These are phyloP conservation scores for Fraxinus xanthoxyloides DNA, from an alignment of 305 asterid genomes.

Conservation along the genomic window DNA sequence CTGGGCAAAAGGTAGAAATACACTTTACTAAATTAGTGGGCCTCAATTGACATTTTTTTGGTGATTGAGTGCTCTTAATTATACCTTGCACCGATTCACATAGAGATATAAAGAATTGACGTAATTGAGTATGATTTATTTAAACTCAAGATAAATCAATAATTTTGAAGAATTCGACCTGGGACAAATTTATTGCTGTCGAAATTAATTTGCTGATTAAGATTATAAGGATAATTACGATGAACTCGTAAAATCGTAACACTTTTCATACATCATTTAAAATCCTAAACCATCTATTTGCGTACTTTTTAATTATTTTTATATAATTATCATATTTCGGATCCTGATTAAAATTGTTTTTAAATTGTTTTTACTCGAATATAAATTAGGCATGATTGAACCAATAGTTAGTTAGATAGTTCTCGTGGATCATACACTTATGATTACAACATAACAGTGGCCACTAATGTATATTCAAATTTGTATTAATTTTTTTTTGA, in stretches of 20 bases:
- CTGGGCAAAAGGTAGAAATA: background rate
- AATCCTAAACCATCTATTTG: background rate
- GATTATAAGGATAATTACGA: background rate
- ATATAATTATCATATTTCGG: background rate
- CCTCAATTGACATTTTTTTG: too few species aligned
- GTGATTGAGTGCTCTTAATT: background rate
- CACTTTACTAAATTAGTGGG: too few species aligned
- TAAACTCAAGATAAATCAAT: background rate
- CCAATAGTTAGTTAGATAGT: background rate
- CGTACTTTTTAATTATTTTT: too few species aligned
- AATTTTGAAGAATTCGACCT: background rate
- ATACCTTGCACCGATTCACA: background rate
- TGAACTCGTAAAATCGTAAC: too few species aligned
- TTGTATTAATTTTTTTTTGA: background rate
- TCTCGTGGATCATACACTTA: background rate
- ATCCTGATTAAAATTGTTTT: too few species aligned
- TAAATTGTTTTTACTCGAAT: background rate
- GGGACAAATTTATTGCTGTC: too few species aligned
- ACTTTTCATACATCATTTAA: background rate
- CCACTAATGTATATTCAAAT: background rate
- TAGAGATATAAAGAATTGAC: background rate
- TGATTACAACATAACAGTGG: background rate
- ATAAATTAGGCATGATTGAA: background rate
- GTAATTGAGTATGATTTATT: background rate
- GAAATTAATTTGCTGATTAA: background rate